Base-by-base conservation (phyloP, 257 asterid species). In the Nicotiana tomentosiformis region DNA sequence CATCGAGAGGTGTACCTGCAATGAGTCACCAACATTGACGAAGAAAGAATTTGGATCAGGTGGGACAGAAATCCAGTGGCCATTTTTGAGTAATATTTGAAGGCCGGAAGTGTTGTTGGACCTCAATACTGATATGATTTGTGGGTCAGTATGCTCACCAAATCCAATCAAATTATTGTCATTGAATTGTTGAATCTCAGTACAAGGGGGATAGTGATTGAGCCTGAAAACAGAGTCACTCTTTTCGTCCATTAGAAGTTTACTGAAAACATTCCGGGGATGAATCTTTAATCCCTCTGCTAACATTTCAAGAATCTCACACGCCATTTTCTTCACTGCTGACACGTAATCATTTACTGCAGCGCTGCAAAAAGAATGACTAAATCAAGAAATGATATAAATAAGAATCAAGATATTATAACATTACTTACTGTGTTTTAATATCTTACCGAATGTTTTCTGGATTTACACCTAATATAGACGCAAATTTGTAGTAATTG, bases 141-240 rank as follows among this genome's bases (percentile, higher is more conserved):
- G 98, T 43, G 98, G 98, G 88, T 94, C 97, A 1, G 97, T 94
- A 30, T 94, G 98, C 35, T 87, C 97, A 12, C 97, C 97, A 61
- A 94, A 94, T 7, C 97, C 98, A 58, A 91, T 91, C 78, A 89
- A 7, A 82, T 88, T 81, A 82, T 49, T 60, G 39, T 82, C 88
- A 67, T 77, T 82, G 39, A 88, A 33, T 16, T 87, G 90, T 83
- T 77, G 74, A 39, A 15, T 32, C 0, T 90, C 91, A 3, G 91
- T 90, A 86, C 90, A 85, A 15, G 94, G 91, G 6, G 98, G 97
- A 80, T 94, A 94, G 70, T 92, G 93, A 80, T 94, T 91, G 57
- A 91, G 35, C 84, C 95, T 60, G 88, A 90, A 91, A 84, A 88
- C 87, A 77, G 95, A 91, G 90, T 91, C 95, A 7, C 95, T 91